Conservation (phyloP, 73 alveolate genomes). For the Durusdinium trenchii region DNA sequence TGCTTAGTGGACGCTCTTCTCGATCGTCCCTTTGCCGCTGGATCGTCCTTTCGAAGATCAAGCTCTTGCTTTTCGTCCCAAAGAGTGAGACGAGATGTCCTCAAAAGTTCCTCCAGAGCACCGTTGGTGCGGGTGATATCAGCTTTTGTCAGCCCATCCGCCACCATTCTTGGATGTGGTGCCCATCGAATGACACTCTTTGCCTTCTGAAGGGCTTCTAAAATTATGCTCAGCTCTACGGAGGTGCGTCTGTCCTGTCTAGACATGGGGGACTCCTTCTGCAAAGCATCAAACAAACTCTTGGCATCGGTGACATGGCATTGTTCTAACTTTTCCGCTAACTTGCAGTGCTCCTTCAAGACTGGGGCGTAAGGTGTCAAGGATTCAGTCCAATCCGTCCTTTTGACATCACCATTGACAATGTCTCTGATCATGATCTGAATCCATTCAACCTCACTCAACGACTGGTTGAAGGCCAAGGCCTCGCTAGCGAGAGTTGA, state of each 20-base stretch:
- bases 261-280: neutral
- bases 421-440: slow-evolving; percentile 20
- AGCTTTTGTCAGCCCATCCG: slow-evolving; percentile 44
- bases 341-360: neutral
- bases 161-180: slow-evolving; percentile 4
- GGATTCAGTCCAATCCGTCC: neutral
- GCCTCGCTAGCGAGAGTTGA: slow-evolving; percentile 34
- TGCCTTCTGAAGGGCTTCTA: neutral
- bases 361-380: neutral
- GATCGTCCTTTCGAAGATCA: neutral
- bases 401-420: neutral
- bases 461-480: neutral
- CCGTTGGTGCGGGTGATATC: neutral
- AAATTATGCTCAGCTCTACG: neutral
- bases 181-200: neutral
- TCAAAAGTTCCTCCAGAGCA: neutral
- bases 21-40: neutral
- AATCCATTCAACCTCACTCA: slow-evolving; percentile 6
- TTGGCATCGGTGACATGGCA: slow-evolving; percentile 26
- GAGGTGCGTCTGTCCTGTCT: slow-evolving; percentile 7
- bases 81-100: neutral
- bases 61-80: neutral
- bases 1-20: neutral
- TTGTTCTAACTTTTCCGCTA: neutral
- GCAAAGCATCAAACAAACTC: neutral